Evolutionary conservation across 768 basidiomycete genomes (phyloP), one percentile per base, ranked within the genome.

Genomic region (Amanita pallidorosea): DNA sequence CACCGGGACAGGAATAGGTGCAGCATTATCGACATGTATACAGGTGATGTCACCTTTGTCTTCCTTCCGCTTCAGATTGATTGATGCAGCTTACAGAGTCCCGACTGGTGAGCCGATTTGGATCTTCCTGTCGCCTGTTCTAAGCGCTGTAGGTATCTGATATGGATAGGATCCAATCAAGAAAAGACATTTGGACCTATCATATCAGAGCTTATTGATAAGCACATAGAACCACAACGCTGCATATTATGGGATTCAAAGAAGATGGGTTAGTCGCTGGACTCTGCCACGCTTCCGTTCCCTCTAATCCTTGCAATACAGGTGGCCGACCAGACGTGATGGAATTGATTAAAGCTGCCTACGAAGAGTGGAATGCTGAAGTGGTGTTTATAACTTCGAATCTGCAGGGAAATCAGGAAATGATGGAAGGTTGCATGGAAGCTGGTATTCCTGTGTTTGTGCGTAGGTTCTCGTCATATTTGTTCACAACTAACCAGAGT

Each of bases 341-440:
- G 83, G 80, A 85, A 63, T 70, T 90, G 44, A 73, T 89, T 57
- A 80, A 76, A 62, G 83, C 87, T 51, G 76, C 69, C 1, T 88
- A 86, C 57, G 65, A 72, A n/a, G 76, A 74, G n/a, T 90, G 85
- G 85, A 73, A 77, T 8, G 88, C 88, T 2, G 88, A 90, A 62
- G 79, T 90, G 13, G 79, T 89, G 11, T 88, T 89, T 63, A 87
- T 89, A 59, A 90, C 87, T 12, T 87, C 85, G 4, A 90, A 90
- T 65, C 76, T 71, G 57, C 71, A 78, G 49, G 87, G 87, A 13
- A 90, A 90, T 62, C 70, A 72, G 36, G 87, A 90, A 61, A 85
- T 90, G 68, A 88, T 88, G 78, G 77, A 85, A 63, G 86, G 83
- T 8, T 89, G 81, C 62, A 87, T 83, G 64, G 71, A 70, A 53